A percentile compares a stretch with the other conserved stretches of the same genome.
These are phyloP conservation scores for Tolypocladium endophyticum DNA, from an alignment of 2,329 filamentous ascomycete genomes.

Conservation along the genomic window DNA sequence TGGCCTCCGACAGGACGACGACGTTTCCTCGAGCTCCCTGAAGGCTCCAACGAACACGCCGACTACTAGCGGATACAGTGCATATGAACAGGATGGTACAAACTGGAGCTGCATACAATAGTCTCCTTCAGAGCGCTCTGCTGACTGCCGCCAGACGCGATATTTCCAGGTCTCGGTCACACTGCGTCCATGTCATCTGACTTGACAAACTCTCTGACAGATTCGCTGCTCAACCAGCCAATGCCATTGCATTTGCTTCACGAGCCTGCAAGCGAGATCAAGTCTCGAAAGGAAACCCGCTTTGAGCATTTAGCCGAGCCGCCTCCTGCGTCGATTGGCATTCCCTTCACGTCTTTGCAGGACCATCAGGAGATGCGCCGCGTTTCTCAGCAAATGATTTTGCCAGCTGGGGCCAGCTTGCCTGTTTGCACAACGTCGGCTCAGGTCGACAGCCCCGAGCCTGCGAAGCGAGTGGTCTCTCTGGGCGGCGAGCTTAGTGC, in stretches of 20 bases:
- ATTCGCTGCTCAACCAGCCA: slow-evolving; percentile 38
- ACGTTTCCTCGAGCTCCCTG: slow-evolving; percentile 10
- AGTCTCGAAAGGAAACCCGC: slow-evolving; percentile 34
- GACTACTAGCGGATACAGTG: slow-evolving; percentile 11
- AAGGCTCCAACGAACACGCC: slow-evolving; percentile 34
- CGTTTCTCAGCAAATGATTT: slow-evolving; percentile 27
- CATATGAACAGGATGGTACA: slow-evolving; percentile 10
- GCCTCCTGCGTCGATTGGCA: slow-evolving; percentile 9
- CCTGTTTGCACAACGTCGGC: slow-evolving; percentile 6
- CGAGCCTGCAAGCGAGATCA: slow-evolving; percentile 25
- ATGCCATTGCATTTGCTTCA: slow-evolving; percentile 23
- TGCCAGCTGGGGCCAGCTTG: slow-evolving; percentile 12
- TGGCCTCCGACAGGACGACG: slow-evolving; percentile 21
- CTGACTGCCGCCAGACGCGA: slow-evolving; percentile 5
- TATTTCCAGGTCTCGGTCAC: slow-evolving; percentile 10
- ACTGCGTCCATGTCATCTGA: slow-evolving; percentile 16
- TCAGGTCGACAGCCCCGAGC: slow-evolving; percentile 6
- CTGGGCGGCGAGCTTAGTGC: slow-evolving; percentile 1
- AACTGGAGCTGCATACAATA: neutral
- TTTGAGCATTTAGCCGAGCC: slow-evolving; percentile 7
- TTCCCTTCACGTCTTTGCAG: slow-evolving; percentile 3
- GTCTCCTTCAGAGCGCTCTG: neutral
- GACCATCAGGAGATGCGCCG: slow-evolving; percentile 25
- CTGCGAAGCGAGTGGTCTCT: slow-evolving; percentile 4
- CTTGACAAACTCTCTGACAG: slow-evolving; percentile 31